These are phyloP conservation scores for Alternaria panax DNA, from an alignment of 2,329 filamentous ascomycete genomes.

Conservation along the genomic window DNA sequence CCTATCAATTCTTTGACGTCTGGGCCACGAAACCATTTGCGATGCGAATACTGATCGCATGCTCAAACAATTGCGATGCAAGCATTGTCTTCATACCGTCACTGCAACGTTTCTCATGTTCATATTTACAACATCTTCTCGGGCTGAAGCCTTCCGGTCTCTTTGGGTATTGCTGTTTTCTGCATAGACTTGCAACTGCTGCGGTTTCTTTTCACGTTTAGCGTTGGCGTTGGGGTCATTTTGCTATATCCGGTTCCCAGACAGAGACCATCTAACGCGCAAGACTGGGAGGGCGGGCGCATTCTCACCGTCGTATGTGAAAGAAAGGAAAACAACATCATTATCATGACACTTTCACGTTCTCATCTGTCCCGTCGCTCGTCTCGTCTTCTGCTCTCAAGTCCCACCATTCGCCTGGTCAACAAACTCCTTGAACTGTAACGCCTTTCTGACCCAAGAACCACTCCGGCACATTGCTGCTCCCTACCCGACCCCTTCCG, in stretches of 20 bases:
- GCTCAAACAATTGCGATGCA: neutral
- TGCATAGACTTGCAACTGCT: slow-evolving; percentile 3
- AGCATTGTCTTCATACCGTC: slow-evolving; percentile 3
- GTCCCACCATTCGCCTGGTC: neutral
- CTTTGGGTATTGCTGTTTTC: neutral
- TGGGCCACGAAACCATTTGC: neutral
- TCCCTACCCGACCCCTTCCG: neutral
- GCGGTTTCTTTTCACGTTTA: neutral
- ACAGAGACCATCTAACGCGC: neutral
- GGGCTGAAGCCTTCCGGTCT: neutral
- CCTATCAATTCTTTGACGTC: neutral
- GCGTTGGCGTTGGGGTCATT: slow-evolving; percentile 15
- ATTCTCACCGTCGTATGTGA: neutral
- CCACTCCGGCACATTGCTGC: neutral
- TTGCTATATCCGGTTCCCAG: neutral
- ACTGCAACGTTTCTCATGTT: slow-evolving; percentile 18
- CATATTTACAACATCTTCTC: slow-evolving; percentile 1
- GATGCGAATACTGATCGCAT: neutral
- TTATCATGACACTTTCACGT: neutral
- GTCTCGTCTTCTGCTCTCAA: neutral
- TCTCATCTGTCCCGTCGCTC: neutral
- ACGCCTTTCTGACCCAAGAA: neutral
- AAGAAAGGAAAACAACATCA: neutral
- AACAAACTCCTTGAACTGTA: neutral
- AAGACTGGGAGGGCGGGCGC: neutral